Conservation (phyloP, 2,329 filamentous ascomycete genomes). For the Penicillium polonicum region DNA sequence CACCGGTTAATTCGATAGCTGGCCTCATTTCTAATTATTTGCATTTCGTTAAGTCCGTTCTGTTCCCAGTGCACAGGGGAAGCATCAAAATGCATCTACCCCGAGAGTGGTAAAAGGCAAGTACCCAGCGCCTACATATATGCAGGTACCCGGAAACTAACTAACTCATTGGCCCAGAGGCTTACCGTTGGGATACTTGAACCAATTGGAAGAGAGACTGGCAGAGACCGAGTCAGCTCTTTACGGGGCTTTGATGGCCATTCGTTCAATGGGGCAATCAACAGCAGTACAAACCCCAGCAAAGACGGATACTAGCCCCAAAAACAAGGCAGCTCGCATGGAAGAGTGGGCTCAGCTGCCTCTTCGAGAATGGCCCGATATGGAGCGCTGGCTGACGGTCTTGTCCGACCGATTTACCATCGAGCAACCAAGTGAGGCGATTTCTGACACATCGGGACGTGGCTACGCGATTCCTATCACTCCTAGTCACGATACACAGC, state of each 20-base stretch:
- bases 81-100: constrained; percentile 21
- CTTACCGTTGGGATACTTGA: constrained; percentile 24
- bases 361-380: constrained; percentile 18
- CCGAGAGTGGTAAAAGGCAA: constrained; percentile 24
- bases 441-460: neutral
- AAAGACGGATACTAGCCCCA: constrained; percentile 9
- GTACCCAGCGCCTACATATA: neutral
- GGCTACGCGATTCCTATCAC: constrained; percentile 3
- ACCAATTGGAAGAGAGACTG: constrained; percentile 24
- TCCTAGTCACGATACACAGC: neutral
- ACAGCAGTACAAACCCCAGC: constrained; percentile 5
- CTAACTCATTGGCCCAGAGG: constrained; percentile 14
- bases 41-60: constrained; percentile 14
- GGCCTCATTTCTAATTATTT: neutral
- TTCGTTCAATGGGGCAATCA: constrained; percentile 13
- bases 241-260: constrained; percentile 19
- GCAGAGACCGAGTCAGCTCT: constrained; percentile 24
- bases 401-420: constrained; percentile 19
- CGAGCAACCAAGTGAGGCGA: neutral
- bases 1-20: neutral
- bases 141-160: constrained; percentile 5
- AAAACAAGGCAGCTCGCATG: constrained; percentile 22
- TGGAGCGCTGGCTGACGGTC: constrained; percentile 19
- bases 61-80: constrained; percentile 23
- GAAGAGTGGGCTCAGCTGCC: constrained; percentile 23